These are phyloP conservation scores for Selaginella moellendorffii DNA, from an alignment of 75 land plant genomes.

Conservation along the genomic window DNA sequence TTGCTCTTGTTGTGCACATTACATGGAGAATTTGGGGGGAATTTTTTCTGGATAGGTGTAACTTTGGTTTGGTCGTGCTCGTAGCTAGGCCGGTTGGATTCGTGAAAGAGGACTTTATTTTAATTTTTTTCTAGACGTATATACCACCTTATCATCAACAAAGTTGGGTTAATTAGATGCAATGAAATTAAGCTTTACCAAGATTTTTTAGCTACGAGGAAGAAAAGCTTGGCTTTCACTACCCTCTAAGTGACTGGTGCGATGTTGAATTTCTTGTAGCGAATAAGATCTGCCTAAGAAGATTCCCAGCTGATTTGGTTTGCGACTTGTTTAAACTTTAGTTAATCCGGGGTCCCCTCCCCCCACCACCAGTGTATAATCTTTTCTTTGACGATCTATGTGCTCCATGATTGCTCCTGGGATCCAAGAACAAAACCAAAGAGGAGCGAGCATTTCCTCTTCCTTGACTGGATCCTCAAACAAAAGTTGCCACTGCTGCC, in stretches of 20 bases:
- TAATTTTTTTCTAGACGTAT: neutral
- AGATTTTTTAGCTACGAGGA: neutral
- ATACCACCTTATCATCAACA: neutral
- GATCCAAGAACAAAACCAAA: no score
- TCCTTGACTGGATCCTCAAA: no score
- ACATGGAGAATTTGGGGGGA: neutral
- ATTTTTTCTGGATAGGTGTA: neutral
- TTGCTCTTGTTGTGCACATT: neutral
- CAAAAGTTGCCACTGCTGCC: no score
- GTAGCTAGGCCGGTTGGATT: neutral
- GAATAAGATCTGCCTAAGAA: no score
- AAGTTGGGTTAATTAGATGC: neutral
- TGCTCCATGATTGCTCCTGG: no score
- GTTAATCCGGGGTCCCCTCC: no score
- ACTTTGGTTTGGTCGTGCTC: neutral
- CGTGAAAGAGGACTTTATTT: neutral
- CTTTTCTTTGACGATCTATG: no score
- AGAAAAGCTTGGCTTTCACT: neutral
- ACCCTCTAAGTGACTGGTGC: neutral
- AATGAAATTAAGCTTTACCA: neutral
- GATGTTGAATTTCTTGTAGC: neutral
- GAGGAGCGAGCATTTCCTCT: no score
- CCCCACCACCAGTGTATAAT: no score
- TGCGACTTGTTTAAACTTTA: no score
- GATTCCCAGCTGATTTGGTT: no score